Percentiles rank a stretch among this genome's conserved stretches.
Conservation (phyloP, 495 filamentous ascomycete species). For the Xylaria cubensis region DNA sequence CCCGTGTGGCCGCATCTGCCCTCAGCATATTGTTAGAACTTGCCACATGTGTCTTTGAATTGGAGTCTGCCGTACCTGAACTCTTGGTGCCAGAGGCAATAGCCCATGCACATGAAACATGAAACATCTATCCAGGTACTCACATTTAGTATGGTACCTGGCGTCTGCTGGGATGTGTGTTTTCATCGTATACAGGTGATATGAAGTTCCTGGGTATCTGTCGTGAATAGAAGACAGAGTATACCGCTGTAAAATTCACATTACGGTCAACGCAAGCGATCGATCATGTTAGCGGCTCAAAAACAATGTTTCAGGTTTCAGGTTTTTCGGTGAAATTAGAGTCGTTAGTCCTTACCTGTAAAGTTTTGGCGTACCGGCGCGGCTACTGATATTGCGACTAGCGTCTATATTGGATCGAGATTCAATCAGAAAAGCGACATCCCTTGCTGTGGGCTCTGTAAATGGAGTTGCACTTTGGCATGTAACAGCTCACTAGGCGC, state of each 20-base stretch:
- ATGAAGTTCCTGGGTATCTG: neutral
- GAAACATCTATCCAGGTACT: neutral
- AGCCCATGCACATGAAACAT: neutral
- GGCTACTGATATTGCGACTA: neutral
- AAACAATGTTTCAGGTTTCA: neutral
- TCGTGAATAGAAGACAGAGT: neutral
- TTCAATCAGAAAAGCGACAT: neutral
- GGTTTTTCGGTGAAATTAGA: neutral
- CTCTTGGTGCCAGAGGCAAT: slow-evolving; percentile 2
- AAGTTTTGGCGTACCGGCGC: neutral
- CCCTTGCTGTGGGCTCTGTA: neutral
- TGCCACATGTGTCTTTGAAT: neutral
- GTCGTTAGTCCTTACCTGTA: neutral
- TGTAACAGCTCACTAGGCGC: neutral
- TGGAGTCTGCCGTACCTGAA: neutral
- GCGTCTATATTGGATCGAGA: neutral
- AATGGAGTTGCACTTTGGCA: slow-evolving; percentile 14
- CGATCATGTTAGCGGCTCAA: neutral
- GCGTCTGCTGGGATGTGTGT: neutral
- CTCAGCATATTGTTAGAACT: neutral
- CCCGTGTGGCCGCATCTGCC: slow-evolving; percentile 9
- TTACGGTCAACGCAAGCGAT: neutral
- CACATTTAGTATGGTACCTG: neutral
- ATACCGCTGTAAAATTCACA: neutral
- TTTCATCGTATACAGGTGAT: neutral